Conservation (phyloP, 2,329 filamentous ascomycete genomes). For the Colletotrichum camelliae region DNA sequence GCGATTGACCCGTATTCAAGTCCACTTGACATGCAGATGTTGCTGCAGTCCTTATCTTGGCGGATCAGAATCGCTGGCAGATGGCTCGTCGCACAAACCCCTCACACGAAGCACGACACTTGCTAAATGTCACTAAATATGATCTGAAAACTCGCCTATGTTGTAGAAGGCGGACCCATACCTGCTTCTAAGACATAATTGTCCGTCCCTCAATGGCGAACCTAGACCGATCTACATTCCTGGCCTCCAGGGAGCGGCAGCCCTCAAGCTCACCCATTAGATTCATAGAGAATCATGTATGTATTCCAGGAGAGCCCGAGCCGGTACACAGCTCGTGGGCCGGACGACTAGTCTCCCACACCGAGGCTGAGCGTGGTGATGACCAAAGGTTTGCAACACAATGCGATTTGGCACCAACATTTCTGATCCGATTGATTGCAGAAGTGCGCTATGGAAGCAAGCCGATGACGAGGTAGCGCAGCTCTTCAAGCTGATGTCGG, state of each 20-base stretch:
- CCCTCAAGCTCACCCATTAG: not conserved
- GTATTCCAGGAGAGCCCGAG: not conserved
- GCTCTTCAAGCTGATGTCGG: constrained; percentile 16
- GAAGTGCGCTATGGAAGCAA: constrained; percentile 10
- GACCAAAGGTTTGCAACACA: not conserved
- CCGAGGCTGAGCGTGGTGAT: not conserved
- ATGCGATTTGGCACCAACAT: not conserved
- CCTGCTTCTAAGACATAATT: too few relatives aligned
- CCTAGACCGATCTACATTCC: not conserved
- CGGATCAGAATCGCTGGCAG: not conserved
- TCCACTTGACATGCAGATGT: not conserved
- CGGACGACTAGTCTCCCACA: not conserved
- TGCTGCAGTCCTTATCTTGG: not conserved
- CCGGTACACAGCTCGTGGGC: not conserved
- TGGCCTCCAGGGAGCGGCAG: not conserved
- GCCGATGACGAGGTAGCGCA: constrained; percentile 9
- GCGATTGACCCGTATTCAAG: not conserved
- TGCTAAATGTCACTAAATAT: not conserved
- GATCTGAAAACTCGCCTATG: not conserved
- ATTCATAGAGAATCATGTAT: not conserved
- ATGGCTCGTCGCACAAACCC: not conserved
- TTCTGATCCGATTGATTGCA: not conserved
- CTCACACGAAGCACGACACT: not conserved
- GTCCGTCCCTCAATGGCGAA: not conserved
- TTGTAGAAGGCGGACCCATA: not conserved